Conservation (phyloP, 768 basidiomycete genomes). For the Plicaturopsis crispa region DNA sequence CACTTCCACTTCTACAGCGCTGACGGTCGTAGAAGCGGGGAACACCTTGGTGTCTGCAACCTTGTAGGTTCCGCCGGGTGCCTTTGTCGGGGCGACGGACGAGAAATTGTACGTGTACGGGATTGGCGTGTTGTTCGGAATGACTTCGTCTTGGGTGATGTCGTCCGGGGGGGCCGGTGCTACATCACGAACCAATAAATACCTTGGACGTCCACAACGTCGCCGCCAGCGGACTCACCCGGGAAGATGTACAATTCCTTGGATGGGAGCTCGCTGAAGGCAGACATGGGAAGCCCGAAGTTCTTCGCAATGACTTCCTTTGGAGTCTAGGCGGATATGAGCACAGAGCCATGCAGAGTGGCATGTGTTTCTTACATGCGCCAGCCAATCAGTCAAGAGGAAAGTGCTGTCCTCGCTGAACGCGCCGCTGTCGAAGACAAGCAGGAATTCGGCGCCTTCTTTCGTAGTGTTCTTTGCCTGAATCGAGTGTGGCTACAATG, state of each 20-base stretch:
- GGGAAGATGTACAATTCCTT: slow-evolving; percentile 51
- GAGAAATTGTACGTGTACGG: slow-evolving; percentile 52
- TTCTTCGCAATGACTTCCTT: slow-evolving; percentile 57
- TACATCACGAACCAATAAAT: slow-evolving; percentile 9
- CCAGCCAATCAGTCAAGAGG: slow-evolving; percentile 58
- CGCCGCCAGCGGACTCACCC: slow-evolving; percentile 16
- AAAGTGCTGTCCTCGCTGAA: slow-evolving; percentile 58
- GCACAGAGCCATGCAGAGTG: neutral
- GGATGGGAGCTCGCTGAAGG: slow-evolving; percentile 49
- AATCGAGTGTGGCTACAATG: slow-evolving; percentile 37
- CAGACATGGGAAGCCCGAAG: slow-evolving; percentile 38
- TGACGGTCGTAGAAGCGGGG: slow-evolving; percentile 42
- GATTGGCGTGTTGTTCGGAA: slow-evolving; percentile 41
- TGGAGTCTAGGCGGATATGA: slow-evolving; percentile 1
- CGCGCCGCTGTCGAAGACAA: slow-evolving; percentile 31
- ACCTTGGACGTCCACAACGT: neutral
- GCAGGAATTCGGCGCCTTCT: slow-evolving; percentile 46
- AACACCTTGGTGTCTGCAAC: slow-evolving; percentile 52
- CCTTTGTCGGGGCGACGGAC: slow-evolving; percentile 30
- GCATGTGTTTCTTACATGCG: slow-evolving; percentile 43
- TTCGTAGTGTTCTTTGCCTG: slow-evolving; percentile 41
- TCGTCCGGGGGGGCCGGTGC: slow-evolving; percentile 36
- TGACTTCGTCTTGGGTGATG: slow-evolving; percentile 31
- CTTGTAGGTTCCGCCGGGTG: slow-evolving; percentile 51
- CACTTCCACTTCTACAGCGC: slow-evolving; percentile 49